These are phyloP conservation scores for Durotheca rogersii DNA, from an alignment of 495 filamentous ascomycete genomes.

Conservation along the genomic window DNA sequence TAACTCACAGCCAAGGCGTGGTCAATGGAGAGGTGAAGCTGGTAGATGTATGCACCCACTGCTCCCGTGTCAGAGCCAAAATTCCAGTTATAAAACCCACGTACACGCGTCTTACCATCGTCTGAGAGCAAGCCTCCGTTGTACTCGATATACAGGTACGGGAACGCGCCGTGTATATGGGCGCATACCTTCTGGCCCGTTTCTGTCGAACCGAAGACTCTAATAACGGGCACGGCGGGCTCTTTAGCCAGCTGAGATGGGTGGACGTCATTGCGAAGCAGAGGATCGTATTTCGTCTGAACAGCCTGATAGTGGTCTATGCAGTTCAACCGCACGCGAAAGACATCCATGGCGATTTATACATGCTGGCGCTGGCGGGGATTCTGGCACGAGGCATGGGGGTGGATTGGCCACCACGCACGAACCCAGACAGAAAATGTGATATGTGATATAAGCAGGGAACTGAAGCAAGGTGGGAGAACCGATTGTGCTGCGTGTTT, in stretches of 20 bases:
- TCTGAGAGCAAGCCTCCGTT: constrained; percentile 64
- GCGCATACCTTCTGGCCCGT: constrained; percentile 95
- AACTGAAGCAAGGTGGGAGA: no score
- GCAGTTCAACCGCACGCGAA: constrained; percentile 89
- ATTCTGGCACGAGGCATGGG: constrained; percentile 12
- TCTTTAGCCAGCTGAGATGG: constrained; percentile 54
- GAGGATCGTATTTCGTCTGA: constrained; percentile 80
- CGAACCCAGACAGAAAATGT: neutral
- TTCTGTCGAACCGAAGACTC: constrained; percentile 91
- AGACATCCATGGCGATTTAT: constrained; percentile 56
- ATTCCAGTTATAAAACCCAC: neutral
- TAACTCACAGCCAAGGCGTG: constrained; percentile 81
- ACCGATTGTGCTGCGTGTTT: no score
- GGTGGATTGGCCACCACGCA: constrained; percentile 3
- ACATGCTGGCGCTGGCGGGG: constrained; percentile 14
- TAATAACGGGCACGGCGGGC: constrained; percentile 80
- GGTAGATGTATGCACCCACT: constrained; percentile 71
- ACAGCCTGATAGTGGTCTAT: constrained; percentile 86
- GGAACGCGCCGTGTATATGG: constrained; percentile 93
- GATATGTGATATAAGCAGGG: neutral
- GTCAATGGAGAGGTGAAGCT: constrained; percentile 78
- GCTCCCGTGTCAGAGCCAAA: constrained; percentile 8
- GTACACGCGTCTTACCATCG: constrained; percentile 53
- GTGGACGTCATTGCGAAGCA: constrained; percentile 59
- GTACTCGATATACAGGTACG: constrained; percentile 92